Evolutionary conservation across 345 rosid genomes (phyloP).

Genomic region (Rhodamnia argentea): DNA sequence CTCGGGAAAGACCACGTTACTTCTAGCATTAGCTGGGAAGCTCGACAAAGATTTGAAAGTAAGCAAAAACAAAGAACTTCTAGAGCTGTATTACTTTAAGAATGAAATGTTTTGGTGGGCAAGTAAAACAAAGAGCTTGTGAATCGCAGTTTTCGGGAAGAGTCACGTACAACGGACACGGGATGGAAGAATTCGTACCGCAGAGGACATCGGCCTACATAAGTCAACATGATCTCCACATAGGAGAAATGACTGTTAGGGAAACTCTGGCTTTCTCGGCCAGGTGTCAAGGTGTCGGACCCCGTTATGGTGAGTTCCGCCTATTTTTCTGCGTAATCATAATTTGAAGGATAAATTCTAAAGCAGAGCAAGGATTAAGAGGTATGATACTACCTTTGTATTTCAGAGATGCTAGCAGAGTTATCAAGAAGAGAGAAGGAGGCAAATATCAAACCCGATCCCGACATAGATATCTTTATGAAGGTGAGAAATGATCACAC

Average conservation of each 20-base stretch:
- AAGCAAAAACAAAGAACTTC: slow-evolving; percentile 1
- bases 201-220: slow-evolving; percentile 57
- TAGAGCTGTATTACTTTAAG: neutral
- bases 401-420: slow-evolving; percentile 59
- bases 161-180: slow-evolving; percentile 56
- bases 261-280: slow-evolving; percentile 59
- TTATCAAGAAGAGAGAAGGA: slow-evolving; percentile 68
- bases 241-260: slow-evolving; percentile 59
- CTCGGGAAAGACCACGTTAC: slow-evolving; percentile 50
- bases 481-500: slow-evolving; percentile 26
- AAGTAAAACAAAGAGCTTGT: neutral
- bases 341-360: neutral
- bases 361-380: neutral
- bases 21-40: slow-evolving; percentile 46
- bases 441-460: slow-evolving; percentile 83
- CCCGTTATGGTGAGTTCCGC: slow-evolving; percentile 32
- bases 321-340: neutral
- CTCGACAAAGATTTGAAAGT: slow-evolving; percentile 45
- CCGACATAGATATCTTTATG: slow-evolving; percentile 78
- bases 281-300: slow-evolving; percentile 59
- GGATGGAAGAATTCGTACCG: slow-evolving; percentile 54
- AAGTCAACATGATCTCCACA: slow-evolving; percentile 51
- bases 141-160: slow-evolving; percentile 37
- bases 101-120: neutral
- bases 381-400: neutral